Evolutionary conservation across 148 eudicot genomes (phyloP).

Genomic region (Agrostemma githago): DNA sequence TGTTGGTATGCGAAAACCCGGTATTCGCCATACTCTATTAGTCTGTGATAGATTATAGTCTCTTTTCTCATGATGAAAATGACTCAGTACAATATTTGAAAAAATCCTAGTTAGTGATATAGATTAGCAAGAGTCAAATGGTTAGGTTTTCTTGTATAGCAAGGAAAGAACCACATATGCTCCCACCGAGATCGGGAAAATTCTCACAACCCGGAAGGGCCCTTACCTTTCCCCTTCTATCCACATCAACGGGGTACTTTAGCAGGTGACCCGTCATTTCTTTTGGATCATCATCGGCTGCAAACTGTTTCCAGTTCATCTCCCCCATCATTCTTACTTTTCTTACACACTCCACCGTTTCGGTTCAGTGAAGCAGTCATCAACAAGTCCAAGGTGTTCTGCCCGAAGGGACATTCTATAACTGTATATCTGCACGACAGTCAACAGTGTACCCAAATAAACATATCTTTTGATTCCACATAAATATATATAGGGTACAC

Average conservation of each 20-base stretch:
- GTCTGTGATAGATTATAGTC: too few species aligned
- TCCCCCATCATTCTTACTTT: constrained; percentile 47
- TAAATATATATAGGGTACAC: too few species aligned
- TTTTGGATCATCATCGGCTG: constrained; percentile 47
- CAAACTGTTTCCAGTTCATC: constrained; percentile 69
- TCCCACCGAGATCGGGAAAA: constrained; percentile 80
- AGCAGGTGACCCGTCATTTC: constrained; percentile 77
- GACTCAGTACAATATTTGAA: too few species aligned
- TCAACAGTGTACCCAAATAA: too few species aligned
- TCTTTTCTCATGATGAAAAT: too few species aligned
- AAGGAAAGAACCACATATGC: constrained; percentile 54
- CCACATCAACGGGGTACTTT: constrained; percentile 79
- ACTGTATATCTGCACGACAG: constrained; percentile 55
- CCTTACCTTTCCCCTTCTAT: constrained; percentile 56
- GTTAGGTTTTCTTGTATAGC: constrained; percentile 80
- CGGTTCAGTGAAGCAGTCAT: constrained; percentile 55
- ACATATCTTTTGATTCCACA: too few species aligned
- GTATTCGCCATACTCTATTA: too few species aligned
- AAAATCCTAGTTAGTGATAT: too few species aligned
- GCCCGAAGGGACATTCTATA: constrained; percentile 92
- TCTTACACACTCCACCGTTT: constrained; percentile 68
- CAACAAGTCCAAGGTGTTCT: constrained; percentile 63
- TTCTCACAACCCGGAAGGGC: constrained; percentile 72
- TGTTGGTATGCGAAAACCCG: too few species aligned
- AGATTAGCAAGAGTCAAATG: constrained; percentile 29